Base-by-base conservation (phyloP, 1,139 yeast species). In the Debaryomycetaceae sp. region DNA sequence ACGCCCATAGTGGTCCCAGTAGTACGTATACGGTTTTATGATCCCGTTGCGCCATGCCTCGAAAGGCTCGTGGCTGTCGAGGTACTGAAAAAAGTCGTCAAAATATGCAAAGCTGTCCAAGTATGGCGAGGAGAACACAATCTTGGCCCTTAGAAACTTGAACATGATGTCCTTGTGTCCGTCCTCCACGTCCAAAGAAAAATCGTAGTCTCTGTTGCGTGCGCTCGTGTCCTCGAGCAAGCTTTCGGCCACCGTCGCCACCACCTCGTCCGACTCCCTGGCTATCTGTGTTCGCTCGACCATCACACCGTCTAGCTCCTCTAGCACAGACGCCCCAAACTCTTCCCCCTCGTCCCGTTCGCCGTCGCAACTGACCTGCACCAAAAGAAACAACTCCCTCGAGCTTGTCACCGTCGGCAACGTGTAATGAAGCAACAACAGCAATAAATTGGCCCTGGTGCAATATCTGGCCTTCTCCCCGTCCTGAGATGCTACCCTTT, bases 1-100 rank as follows among this genome's bases (percentile, higher is more conserved):
- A 1, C 47, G 41, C 1, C 62, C 71, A 46, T 55, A 63, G 40
- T 59, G 58, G 24, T 50, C 56, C 64, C 68, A 63, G 47, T 62
- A 72, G 49, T 64, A 66, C 35, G 50, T 46, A 49, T 52, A 72
- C 1, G 75, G 75, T 29, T 45, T 40, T 7, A 69, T 49, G 4
- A 63, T 37, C 0, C 71, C 71, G 5, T 49, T 37, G 37, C 50
- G 54, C 76, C 77, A 72, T 4, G 45, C 29, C 1, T 49, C 35
- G 49, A 65, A 66, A 9, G 59, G 59, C 2, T 43, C 49, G 39
- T 53, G 52, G 1, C 49, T 50, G 5, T 48, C 35, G 58, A 42
- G 13, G 52, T 31, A 1, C 49, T 46, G 38, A 58, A 64, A 5
- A 62, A 27, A 27, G 11, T 27, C 31, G 11, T 27, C 11, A 27